These are phyloP conservation scores for Venturia oleaginea DNA, from an alignment of 2,329 filamentous ascomycete genomes.

Conservation along the genomic window DNA sequence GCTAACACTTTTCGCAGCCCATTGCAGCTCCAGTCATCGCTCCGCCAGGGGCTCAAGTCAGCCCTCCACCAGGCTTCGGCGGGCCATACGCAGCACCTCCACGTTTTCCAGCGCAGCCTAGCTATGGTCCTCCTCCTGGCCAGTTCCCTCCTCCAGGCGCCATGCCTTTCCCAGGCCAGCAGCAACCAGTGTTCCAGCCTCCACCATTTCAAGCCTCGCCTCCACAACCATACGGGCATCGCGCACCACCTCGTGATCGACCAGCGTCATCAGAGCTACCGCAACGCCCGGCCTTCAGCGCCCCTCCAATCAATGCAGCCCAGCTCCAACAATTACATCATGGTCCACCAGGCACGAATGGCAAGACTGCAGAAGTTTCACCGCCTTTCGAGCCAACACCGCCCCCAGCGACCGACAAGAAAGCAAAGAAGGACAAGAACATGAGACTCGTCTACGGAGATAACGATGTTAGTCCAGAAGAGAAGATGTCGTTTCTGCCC, in stretches of 20 bases:
- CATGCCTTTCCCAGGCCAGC: constrained; percentile 9
- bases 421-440: constrained; percentile 52
- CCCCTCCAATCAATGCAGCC: constrained; percentile 43
- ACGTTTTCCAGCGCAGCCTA: not conserved
- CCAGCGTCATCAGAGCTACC: constrained; percentile 50
- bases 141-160: constrained; percentile 26
- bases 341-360: constrained; percentile 33
- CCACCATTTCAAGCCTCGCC: constrained; percentile 3
- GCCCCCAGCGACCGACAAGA: constrained; percentile 44
- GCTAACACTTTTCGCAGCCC: not conserved
- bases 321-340: constrained; percentile 49
- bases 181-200: constrained; percentile 4
- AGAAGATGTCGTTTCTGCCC: constrained; percentile 72
- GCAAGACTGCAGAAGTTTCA: constrained; percentile 17
- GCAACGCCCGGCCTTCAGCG: constrained; percentile 49
- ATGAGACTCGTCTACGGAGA: constrained; percentile 72
- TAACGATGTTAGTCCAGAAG: constrained; percentile 72
- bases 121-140: constrained; percentile 30
- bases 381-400: constrained; percentile 5
- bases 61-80: constrained; percentile 8
- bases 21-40: constrained; percentile 1
- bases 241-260: constrained; percentile 41
- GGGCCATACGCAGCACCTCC: constrained; percentile 6
- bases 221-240: constrained; percentile 5
- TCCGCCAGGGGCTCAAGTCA: not conserved